phyloP scores from a whole-genome alignment of 331 rosid genomes.

The Stylosanthes scabra region DNA sequence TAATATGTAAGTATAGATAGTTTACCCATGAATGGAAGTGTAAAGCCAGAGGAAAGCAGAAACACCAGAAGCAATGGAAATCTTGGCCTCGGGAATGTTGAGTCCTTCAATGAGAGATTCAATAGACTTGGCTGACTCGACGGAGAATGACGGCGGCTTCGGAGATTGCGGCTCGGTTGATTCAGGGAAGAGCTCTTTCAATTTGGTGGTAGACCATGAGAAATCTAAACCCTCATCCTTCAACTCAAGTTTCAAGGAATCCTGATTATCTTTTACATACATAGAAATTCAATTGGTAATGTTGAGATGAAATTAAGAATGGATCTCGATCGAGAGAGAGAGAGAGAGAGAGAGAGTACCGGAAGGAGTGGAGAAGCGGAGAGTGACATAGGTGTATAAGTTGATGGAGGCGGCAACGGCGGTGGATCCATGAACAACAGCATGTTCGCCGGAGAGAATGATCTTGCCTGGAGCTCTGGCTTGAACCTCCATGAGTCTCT shows the following conservation, averaged over 20 bases:
- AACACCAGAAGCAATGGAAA: conserved; percentile 76
- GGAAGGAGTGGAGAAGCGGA: conserved; percentile 75
- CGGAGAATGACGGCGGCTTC: conserved; percentile 66
- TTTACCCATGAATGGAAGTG: conserved; percentile 80
- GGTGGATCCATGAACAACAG: conserved; percentile 96
- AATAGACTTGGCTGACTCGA: conserved; percentile 62
- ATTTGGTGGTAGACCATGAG: conserved; percentile 73
- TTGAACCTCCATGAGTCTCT: conserved; percentile 69
- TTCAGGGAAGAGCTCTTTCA: conserved; percentile 60
- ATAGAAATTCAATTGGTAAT: no score
- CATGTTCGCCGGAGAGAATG: conserved; percentile 91
- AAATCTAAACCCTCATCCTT: conserved; percentile 77
- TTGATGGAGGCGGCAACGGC: conserved; percentile 92
- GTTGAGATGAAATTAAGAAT: not conserved
- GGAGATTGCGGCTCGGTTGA: conserved; percentile 47
- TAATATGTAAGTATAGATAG: no score
- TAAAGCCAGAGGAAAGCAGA: conserved; percentile 93
- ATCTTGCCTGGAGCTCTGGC: conserved; percentile 96
- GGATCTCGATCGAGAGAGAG: no score
- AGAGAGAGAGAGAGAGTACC: conserved; percentile 48
- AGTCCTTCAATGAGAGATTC: conserved; percentile 69
- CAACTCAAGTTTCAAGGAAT: conserved; percentile 64
- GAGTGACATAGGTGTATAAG: conserved; percentile 75
- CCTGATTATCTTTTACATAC: conserved; percentile 54
- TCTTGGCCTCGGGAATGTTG: conserved; percentile 70